Evolutionary conservation across 2,329 filamentous ascomycete genomes (phyloP), one percentile per base, ranked within the genome.

Genomic region (Penicillium sp.): DNA sequence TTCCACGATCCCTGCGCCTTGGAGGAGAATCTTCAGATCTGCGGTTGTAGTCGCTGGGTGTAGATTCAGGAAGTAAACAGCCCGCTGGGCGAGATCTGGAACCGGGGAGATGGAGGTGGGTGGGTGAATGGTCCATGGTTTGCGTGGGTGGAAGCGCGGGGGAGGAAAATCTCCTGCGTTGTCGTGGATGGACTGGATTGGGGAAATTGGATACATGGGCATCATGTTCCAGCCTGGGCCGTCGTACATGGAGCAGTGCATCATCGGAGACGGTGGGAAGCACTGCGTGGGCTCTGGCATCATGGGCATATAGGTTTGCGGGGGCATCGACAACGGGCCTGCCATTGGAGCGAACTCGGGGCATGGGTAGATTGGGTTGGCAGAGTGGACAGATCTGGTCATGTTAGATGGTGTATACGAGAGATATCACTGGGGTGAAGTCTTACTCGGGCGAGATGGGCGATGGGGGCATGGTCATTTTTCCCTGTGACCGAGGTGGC

Each of bases 391-490:
- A 10, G 70, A 68, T 56, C 70, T 71, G 31, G 28, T 22, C 42
- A 28, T 56, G 54, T 60, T 58, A 62, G 51, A 38, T 38, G 14
- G 4, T 12, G 20, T 22, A n/a, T 48, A 12, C 15, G 11, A 28
- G 37, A 39, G n/a, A 47, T 31, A 49, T 15, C 1, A 17, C 45
- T 20, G 11, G n/a, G 28, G 14, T 7, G 28, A 6, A 12, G 6
- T 41, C 72, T 67, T 68, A 78, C 76, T 76, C 75, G 43, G 74
- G 71, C n/a, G 70, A 71, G 37, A 76, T 65, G 2, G 75, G 71
- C 25, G 72, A 76, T 3, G 74, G 68, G 14, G 75, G 73, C 6
- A 74, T 62, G 28, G 71, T 65, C 57, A 70, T 59, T 22, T 69
- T 74, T 31, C 64, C 68, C 34, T 68, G 53, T 17, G 65, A 68